phyloP scores from a whole-genome alignment of 352 stramenopile genomes.

The Phytophthora podocarpi region DNA sequence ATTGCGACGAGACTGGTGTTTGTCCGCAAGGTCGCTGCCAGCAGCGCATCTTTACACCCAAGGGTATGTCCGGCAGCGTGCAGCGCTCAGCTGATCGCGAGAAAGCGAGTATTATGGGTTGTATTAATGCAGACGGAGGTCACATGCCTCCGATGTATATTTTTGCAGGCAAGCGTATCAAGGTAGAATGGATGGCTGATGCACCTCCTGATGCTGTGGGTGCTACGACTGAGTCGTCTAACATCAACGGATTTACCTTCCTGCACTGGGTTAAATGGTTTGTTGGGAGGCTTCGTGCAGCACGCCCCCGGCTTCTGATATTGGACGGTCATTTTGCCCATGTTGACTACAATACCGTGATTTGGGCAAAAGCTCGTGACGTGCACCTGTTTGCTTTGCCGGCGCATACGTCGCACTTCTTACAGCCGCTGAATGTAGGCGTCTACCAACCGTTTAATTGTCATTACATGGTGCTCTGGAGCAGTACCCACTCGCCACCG shows the following conservation, averaged over 20 bases:
- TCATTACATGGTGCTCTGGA: too few species aligned
- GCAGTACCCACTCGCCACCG: too few species aligned
- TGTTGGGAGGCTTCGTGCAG: background rate
- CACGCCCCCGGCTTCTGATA: background rate
- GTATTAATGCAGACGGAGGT: background rate
- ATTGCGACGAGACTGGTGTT: slow-evolving; percentile 3
- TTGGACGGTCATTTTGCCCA: background rate
- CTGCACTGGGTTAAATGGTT: background rate
- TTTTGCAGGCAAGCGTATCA: background rate
- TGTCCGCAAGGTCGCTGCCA: background rate
- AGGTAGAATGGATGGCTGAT: background rate
- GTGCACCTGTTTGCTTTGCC: background rate
- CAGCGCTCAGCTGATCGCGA: background rate
- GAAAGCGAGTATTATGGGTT: background rate
- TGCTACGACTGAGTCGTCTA: slow-evolving; percentile 1
- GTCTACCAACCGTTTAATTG: too few species aligned
- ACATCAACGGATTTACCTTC: background rate
- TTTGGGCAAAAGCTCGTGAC: background rate
- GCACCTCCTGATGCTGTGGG: background rate
- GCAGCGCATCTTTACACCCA: background rate
- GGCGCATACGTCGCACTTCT: too few species aligned
- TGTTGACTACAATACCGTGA: background rate
- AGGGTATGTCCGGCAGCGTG: background rate
- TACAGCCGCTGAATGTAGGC: too few species aligned
- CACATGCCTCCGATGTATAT: background rate